Evolutionary conservation across 192 early-diverging fungal species (phyloP), one percentile per base, ranked within the genome.

Genomic region (Ambispora gerdemannii): DNA sequence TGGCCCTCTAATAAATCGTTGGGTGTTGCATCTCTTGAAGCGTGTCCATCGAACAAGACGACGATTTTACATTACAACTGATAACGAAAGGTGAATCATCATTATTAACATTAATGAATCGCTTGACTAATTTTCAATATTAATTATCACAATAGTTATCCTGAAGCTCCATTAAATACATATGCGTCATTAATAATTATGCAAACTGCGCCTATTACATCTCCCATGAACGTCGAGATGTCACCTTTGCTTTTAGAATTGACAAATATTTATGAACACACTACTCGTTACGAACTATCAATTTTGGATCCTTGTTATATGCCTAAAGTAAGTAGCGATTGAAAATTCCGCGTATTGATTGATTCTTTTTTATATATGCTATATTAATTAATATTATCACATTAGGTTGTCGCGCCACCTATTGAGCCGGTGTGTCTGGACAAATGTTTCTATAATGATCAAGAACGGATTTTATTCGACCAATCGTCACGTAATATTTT

Each of bases 401-500:
- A 79, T 34, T 70, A 82, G 50, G 91, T 78, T 0, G 75, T 85
- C 20, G 82, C 91, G 11, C 86, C 88, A 10, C 87, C 90, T 1
- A 80, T 84, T 19, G 83, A 88, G 19, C 61, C 86, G 27, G 64
- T 90, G 4, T 86, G 90, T 55, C 78, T 83, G 38, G 89, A 90
- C 61, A 77, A 78, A 20, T 80, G 80, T n/a, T 90, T 88, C 52
- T 66, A 78, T 11, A 78, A 77, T 50, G 86, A 89, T 24, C 78
- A 86, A 51, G 66, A 79, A 28, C 72, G 80, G 28, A 35, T 75
- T 30, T 27, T 83, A 50, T 86, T 86, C 72, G 72, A 86, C 63
- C 49, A 63, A 3, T 72, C 51, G 28, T 74, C 80, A 34, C 64
- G 81, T 27, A 71, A 76, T 22, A 53, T 74, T 19, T 71, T 84